Base-by-base conservation (phyloP, 257 asterid species). In the Rehmannia glutinosa region DNA sequence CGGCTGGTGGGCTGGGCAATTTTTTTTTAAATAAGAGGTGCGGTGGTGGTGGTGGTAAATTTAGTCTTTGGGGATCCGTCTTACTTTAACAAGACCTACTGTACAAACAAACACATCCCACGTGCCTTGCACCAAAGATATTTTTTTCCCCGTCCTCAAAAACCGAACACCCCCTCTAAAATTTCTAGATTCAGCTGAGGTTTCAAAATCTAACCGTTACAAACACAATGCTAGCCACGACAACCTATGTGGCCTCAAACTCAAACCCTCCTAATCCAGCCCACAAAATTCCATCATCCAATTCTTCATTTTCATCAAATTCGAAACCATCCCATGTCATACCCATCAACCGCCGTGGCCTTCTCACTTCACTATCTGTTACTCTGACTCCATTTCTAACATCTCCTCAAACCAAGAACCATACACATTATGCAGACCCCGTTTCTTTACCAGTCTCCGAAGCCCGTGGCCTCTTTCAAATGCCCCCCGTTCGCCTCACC, bases 391-490 rank as follows among this genome's bases (percentile, higher is more conserved):
- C 93, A 30, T 83, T 84, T 38, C 23, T 75, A 24, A 3, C 76
- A 27, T 72, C 77, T 47, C 84, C 89, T 17, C 77, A 72, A 16
- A 38, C 63, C 59, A 71, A 56, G 57, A 73, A 32, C 33, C 66
- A n/a, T 25, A 0, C 71, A 19, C 55, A 57, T 39, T 59, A 76
- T 60, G 82, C 70, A 11, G 62, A 55, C 69, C 70, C 69, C 61
- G 13, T 85, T 36, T 41, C 75, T 0, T 57, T 81, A 23, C 86
- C 74, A 6, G 72, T 55, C 13, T 74, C 97, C 4, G 70, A 84
- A 23, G 98, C 97, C 8, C 95, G 97, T n/a, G 98, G 97, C 52
- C 91, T 92, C 74, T 89, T 92, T 70, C 98, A 87, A 79, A 89
- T 89, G 98, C 97, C 97, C 24, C 98, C 97, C 1, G 65, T 77